These are phyloP conservation scores for Metschnikowia koreensis DNA, from an alignment of 805 yeast species.

Conservation along the genomic window DNA sequence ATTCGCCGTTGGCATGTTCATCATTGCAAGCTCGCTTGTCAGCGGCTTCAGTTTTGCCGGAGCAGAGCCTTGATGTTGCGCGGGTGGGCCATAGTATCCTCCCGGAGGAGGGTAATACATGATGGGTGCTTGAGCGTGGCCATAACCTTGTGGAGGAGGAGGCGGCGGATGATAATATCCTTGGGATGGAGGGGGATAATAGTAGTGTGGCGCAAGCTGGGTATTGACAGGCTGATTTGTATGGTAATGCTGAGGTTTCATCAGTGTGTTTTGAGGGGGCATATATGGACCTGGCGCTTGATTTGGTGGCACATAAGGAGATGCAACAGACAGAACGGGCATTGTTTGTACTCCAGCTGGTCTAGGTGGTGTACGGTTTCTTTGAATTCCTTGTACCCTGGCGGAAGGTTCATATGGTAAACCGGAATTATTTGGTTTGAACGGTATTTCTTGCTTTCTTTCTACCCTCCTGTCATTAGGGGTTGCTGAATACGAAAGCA, in stretches of 20 bases:
- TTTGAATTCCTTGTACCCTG: neutral
- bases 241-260: neutral
- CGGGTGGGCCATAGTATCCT: slow-evolving; percentile 18
- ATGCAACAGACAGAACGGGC: neutral
- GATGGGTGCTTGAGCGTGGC: slow-evolving; percentile 15
- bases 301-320: neutral
- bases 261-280: neutral
- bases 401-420: no score
- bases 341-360: neutral
- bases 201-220: slow-evolving; percentile 8
- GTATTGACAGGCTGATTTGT: neutral
- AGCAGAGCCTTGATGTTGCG: neutral
- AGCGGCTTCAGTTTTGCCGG: slow-evolving; percentile 23
- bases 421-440: no score
- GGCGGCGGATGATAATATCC: slow-evolving; percentile 10
- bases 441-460: no score
- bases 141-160: slow-evolving; percentile 14
- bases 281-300: neutral
- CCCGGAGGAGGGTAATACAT: slow-evolving; percentile 21
- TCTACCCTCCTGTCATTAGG: no score
- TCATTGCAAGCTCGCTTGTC: slow-evolving; percentile 44
- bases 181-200: slow-evolving; percentile 15
- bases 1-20: slow-evolving; percentile 46
- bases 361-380: neutral
- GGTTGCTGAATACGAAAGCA: no score